Evolutionary conservation across 1,139 yeast genomes (phyloP), one percentile per base, ranked within the genome.

Genomic region (Geotrichum australiense): DNA sequence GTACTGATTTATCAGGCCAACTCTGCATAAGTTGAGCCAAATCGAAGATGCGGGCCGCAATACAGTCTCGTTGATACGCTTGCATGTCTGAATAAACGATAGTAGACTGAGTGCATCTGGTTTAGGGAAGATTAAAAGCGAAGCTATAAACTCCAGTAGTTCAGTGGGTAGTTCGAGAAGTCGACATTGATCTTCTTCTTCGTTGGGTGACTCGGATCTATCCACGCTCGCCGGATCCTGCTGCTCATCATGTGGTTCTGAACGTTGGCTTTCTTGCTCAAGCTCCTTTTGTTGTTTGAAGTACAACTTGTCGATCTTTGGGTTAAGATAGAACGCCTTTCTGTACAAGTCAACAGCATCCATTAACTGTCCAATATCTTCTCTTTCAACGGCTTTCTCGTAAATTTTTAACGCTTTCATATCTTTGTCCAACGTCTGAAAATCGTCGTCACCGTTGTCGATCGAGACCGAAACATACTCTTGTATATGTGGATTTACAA

Each of bases 291-390:
- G 54, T 51, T 72, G 74, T 46, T 73, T 71, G 21, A 94, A 66
- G 58, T 85, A 85, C 19, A 76, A 61, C 45, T 71, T 63, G 54
- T 87, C 96, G 4, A 86, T 87, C 41, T 70, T 71, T 4, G 75
- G 80, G 57, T 56, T 47, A 29, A 43, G 39, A 33, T 70, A 78
- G 58, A 79, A 74, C 0, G 96, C 95, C 48, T 71, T 70, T 46
- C 95, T 67, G 62, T 87, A 87, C 48, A 65, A 70, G 33, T 69
- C 73, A 27, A 85, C 78, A 0, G 96, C 96, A 54, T 86, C 96
- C 3, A 84, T 71, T 74, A 87, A 71, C 47, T 76, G 68, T 0
- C 96, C 96, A 40, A 70, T 73, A 21, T 74, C 65, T 61, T 87
- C 96, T 53, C 78, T 78, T 41, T 73, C 77, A 0, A 80, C 75